Evolutionary conservation across 495 filamentous ascomycete genomes (phyloP), one percentile per base, ranked within the genome.

Genomic region (Aspergillus olivimuriae): DNA sequence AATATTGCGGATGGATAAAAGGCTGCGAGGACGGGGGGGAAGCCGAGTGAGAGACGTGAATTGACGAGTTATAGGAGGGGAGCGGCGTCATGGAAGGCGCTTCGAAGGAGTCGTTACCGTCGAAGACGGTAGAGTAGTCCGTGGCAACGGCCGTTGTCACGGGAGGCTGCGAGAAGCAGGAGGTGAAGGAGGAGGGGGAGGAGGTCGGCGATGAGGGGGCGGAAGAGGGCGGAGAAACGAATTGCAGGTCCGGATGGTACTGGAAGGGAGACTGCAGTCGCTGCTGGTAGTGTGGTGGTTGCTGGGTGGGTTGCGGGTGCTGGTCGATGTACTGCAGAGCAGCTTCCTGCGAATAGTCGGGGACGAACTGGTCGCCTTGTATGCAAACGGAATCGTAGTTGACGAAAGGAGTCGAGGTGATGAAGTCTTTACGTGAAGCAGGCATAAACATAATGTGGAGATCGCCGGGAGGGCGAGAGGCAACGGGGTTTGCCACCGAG

Each of bases 61-160:
- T 61, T 3, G 64, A 60, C 32, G 67, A 64, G 51, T 70, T 66
- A 48, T 73, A 70, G 15, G 69, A 73, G 32, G 64, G 62, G 21
- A 54, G 59, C 18, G 65, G 63, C 50, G 67, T 73, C 69, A 73
- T 73, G 47, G 69, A 70, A 56, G 67, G 66, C 49, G 69, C 67
- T 56, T 68, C 65, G 46, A 65, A 55, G 48, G 56, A 59, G 47
- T 56, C 57, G 24, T 5, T 6, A 35, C 48, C 58, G 54, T 69
- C 68, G 40, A 52, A 51, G 51, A 50, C 53, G 48, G 50, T 35
- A 19, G 53, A 43, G 33, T 57, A 61, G 9, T 61, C 55, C 30
- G 52, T 37, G 34, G 55, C 42, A 26, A 55, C 51, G 12, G 57
- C 52, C 39, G 62, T 55, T 21, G 56, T 50, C 15, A 16, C 41